Conservation (phyloP, 257 asterid genomes). For the Eustoma russellianum region DNA sequence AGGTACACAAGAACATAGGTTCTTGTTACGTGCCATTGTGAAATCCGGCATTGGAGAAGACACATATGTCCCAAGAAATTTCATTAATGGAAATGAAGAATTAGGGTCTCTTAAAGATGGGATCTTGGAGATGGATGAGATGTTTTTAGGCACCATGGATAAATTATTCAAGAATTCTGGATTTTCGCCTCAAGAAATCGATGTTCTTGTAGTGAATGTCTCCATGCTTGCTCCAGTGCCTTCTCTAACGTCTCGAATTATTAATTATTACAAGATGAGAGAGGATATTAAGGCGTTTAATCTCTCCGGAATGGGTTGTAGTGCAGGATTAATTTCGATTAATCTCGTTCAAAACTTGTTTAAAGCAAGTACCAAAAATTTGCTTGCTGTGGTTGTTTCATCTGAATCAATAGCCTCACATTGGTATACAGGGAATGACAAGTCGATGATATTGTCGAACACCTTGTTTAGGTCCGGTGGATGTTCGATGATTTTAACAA, state of each 20-base stretch:
- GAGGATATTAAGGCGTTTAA: constrained; percentile 21
- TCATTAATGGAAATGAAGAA: constrained; percentile 18
- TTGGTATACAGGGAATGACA: constrained; percentile 33
- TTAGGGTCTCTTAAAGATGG: constrained; percentile 13
- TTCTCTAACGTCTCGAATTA: constrained; percentile 18
- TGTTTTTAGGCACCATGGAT: constrained; percentile 19
- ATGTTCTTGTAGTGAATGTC: constrained; percentile 28
- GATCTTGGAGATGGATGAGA: constrained; percentile 18
- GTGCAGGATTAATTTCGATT: constrained; percentile 28
- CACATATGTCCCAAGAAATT: constrained; percentile 22
- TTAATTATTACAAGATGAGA: constrained; percentile 29
- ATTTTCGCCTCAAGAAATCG: constrained; percentile 26
- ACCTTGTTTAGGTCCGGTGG: constrained; percentile 34
- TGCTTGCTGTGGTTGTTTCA: constrained; percentile 23
- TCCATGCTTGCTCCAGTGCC: constrained; percentile 22
- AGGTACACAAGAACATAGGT: constrained; percentile 19
- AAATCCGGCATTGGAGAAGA: constrained; percentile 31
- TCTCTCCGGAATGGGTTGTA: constrained; percentile 39
- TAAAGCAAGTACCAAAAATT: constrained; percentile 7
- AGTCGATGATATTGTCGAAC: constrained; percentile 30
- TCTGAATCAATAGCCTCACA: constrained; percentile 23
- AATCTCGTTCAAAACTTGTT: constrained; percentile 23
- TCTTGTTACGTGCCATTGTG: constrained; percentile 21
- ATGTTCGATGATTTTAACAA: constrained; percentile 30
- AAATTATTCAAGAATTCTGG: constrained; percentile 14